Base-by-base conservation (phyloP, 1,284 basidiomycete species). In the Cutaneotrichosporon sp. region DNA sequence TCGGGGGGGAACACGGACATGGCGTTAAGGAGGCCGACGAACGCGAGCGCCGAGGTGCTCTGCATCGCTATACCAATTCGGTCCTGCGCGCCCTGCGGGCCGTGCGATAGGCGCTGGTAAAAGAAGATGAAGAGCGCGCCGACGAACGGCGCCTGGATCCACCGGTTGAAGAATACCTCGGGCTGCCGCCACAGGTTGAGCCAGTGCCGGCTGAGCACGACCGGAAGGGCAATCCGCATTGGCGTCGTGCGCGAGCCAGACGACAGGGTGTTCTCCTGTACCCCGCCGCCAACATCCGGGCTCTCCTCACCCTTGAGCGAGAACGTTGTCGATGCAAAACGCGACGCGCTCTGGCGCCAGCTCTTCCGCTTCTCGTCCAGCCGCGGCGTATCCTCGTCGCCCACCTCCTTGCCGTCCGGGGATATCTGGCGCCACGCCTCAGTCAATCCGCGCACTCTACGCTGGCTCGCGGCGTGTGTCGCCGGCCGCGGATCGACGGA, bases 1-100 rank as follows among this genome's bases (percentile, higher is more conserved):
- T 79, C 78, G 21, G 66, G 62, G 1, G 75, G 77, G 55, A 73
- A 78, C 46, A 78, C 74, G 4, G 74, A 69, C 54, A 78, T 71
- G 35, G 74, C 72, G 45, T 75, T 73, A 14, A 78, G 61, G 12
- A 77, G 64, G 4, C 77, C 76, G 46, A 74, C 66, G 51, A 74
- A 75, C 23, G 72, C 55, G 8, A 70, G 56, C 2, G 70, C 66
- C 8, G 61, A 54, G 21, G 68, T 68, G 7, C 59, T 64, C 56
- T 73, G 65, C 42, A 73, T 68, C 1, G 68, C 63, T 13, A 71
- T 53, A 54, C 77, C 78, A 30, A 79, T 72, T 1, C 76, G 69
- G 56, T 76, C 72, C 58, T 79, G 78, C 0, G 75, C 73, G 59
- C 65, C 66, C 33, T 65, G 60, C 3, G 76, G 72, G 0, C 74